Evolutionary conservation across 495 filamentous ascomycete species (phyloP), one percentile per base, ranked within the genome.

Genomic region (Platismatia glauca): DNA sequence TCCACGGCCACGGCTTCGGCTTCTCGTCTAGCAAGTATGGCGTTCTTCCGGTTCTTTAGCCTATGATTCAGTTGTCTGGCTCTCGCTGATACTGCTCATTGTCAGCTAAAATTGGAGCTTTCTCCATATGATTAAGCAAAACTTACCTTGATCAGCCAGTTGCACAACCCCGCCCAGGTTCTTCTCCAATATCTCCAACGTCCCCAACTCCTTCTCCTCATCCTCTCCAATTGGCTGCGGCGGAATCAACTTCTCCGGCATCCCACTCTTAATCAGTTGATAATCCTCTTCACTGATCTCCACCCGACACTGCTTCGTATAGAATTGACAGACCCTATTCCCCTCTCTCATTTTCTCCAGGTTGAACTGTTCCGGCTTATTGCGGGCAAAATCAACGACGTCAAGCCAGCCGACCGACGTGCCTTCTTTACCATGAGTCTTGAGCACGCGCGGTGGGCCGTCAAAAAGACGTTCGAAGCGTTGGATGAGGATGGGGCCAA

Each of bases 251-350:
- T 90, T 86, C 73, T 94, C 88, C 20, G 90, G 84, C 64, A 88
- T 87, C 35, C 90, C 90, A 20, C 87, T 91, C 31, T 82, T 79
- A 69, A 95, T 89, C 60, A 95, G 74, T 43, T 89, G 79, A 76
- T 85, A 94, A 70, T 95, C 90, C 70, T 93, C 90, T 72, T 94
- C 89, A 41, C 84, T 86, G 64, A 95, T 93, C 73, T 95, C 89
- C 39, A 94, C 88, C 31, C 86, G 82, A 67, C 85, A 83, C 65
- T 90, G 87, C 68, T 90, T 90, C 55, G 89, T 84, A 64, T 86
- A 83, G 72, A 94, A 92, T 62, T 89, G 89, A 65, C 90, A 93
- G 38, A 85, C 84, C 27, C 84, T 83, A 62, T 81, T 74, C 0
- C 86, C 86, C 66, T 87, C 86, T 50, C 82, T 79, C 57, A 80